Conservation (phyloP, 805 yeast species). For the Schwanniomyces occidentalis region DNA sequence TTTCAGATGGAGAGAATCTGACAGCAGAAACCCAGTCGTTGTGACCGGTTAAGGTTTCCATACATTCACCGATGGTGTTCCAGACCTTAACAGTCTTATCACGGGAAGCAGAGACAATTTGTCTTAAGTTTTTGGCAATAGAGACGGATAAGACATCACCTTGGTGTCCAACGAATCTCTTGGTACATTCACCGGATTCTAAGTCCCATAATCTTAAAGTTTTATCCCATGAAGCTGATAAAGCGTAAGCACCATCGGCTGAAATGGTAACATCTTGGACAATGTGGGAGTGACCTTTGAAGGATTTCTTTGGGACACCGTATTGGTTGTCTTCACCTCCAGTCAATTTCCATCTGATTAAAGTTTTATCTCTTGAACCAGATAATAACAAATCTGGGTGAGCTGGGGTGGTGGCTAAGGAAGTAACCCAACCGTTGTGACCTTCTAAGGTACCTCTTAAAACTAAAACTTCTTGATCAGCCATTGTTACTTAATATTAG, state of each 20-base stretch:
- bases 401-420: conserved; percentile 96
- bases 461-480: conserved; percentile 94
- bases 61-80: conserved; percentile 98
- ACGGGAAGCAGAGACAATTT: conserved; percentile 98
- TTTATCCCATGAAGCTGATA: conserved; percentile 99
- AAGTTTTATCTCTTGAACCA: conserved; percentile 98
- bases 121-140: conserved; percentile 94
- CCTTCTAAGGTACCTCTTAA: conserved; percentile 99
- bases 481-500: conserved; percentile 46
- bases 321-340: conserved; percentile 90
- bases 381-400: conserved; percentile 98
- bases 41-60: conserved; percentile 93
- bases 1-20: conserved; percentile 88
- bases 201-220: conserved; percentile 98
- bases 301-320: conserved; percentile 97
- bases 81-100: conserved; percentile 99
- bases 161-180: conserved; percentile 97
- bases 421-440: conserved; percentile 86
- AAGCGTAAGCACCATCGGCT: conserved; percentile 95
- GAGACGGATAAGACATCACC: conserved; percentile 97
- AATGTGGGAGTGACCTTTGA: conserved; percentile 98
- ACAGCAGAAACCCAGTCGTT: conserved; percentile 98
- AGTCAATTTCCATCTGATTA: conserved; percentile 95
- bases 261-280: conserved; percentile 97
- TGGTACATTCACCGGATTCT: conserved; percentile 87